phyloP scores from a whole-genome alignment of 2,329 filamentous ascomycete genomes.

The Fusarium metavorans region DNA sequence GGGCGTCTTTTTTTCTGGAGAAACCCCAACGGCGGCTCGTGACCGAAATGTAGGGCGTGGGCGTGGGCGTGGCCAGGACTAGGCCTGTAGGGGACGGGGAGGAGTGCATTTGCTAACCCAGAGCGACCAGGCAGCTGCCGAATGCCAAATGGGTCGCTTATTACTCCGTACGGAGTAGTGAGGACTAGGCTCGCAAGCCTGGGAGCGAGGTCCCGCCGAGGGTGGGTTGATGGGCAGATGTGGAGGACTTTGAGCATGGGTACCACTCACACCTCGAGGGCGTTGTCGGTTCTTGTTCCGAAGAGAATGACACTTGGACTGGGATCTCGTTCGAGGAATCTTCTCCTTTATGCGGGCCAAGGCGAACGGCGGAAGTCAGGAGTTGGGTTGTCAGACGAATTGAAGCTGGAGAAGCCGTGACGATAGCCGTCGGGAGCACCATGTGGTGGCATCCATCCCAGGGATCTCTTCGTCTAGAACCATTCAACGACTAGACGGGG shows the following conservation, averaged over 20 bases:
- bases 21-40: conserved; percentile 37
- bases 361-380: conserved; percentile 8
- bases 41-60: conserved; percentile 38
- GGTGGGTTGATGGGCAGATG: conserved; percentile 47
- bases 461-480: conserved; percentile 27
- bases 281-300: conserved; percentile 38
- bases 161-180: conserved; percentile 41
- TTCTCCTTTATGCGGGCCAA: conserved; percentile 19
- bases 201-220: conserved; percentile 47
- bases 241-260: conserved; percentile 42
- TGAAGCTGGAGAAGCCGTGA: conserved; percentile 12
- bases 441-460: conserved; percentile 34
- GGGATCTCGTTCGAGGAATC: conserved; percentile 31
- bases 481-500: conserved; percentile 14
- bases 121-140: conserved; percentile 36
- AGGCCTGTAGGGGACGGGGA: conserved; percentile 31
- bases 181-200: conserved; percentile 40
- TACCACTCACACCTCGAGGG: conserved; percentile 27
- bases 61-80: conserved; percentile 12
- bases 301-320: conserved; percentile 24
- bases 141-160: conserved; percentile 47
- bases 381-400: conserved; percentile 5
- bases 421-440: background rate
- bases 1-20: conserved; percentile 40
- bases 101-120: conserved; percentile 36